These are phyloP conservation scores for Hemerocallis citrina DNA, from an alignment of 106 monocot species.

Conservation along the genomic window DNA sequence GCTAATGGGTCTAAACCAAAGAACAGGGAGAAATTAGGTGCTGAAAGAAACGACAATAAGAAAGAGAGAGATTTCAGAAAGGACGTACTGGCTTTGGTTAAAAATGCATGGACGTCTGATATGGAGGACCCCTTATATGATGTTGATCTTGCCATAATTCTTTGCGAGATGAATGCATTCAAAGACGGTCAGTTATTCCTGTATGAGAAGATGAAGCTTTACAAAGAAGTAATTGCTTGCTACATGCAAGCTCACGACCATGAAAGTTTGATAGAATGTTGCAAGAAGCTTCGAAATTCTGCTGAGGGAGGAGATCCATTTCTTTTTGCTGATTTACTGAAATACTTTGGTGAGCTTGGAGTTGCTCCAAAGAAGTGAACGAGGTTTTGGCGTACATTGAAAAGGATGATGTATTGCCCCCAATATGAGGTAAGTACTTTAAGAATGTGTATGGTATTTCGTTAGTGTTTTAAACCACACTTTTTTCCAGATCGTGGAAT, in stretches of 20 bases:
- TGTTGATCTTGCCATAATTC: slow-evolving; percentile 74
- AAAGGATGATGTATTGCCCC: slow-evolving; percentile 78
- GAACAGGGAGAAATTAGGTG: slow-evolving; percentile 16
- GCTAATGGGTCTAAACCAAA: slow-evolving; percentile 25
- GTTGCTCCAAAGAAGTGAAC: slow-evolving; percentile 89
- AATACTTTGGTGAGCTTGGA: slow-evolving; percentile 83
- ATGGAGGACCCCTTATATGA: slow-evolving; percentile 80
- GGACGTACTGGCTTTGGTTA: slow-evolving; percentile 64
- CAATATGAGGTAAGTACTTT: too few relatives aligned
- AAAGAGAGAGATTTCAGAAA: slow-evolving; percentile 51
- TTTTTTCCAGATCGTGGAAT: too few relatives aligned
- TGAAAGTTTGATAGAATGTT: slow-evolving; percentile 75
- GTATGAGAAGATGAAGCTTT: slow-evolving; percentile 88
- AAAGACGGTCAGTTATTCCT: slow-evolving; percentile 69
- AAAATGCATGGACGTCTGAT: slow-evolving; percentile 62
- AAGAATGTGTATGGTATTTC: too few relatives aligned
- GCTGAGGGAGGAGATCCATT: slow-evolving; percentile 72
- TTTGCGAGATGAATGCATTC: slow-evolving; percentile 75
- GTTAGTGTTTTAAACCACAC: too few relatives aligned
- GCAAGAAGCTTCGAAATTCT: slow-evolving; percentile 72
- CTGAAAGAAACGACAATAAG: slow-evolving; percentile 12
- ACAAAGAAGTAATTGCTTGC: slow-evolving; percentile 80
- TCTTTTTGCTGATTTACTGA: slow-evolving; percentile 77
- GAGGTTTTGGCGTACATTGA: slow-evolving; percentile 82
- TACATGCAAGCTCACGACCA: slow-evolving; percentile 85